Base-by-base conservation (phyloP, 495 filamentous ascomycete genomes). In the Xylaria scruposa region DNA sequence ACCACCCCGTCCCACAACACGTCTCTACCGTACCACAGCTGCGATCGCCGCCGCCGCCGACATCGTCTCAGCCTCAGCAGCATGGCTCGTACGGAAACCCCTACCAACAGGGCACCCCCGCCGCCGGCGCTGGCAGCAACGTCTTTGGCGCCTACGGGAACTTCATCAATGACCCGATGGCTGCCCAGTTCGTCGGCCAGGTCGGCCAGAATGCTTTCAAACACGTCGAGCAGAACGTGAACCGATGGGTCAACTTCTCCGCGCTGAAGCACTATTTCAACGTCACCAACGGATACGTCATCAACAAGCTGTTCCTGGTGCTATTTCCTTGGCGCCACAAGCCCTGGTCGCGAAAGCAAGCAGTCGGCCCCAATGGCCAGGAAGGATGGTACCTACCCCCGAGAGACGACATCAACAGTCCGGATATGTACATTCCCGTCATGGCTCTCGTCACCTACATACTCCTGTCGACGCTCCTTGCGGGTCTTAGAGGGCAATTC, bases 21-120 rank as follows among this genome's bases (percentile, higher is more conserved):
- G 95, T 98, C 68, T 97, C 97, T 74, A 97, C 95, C 62, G 97
- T 99, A 61, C 96, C 96, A n/a, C 95, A 98, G 84, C 92, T 99
- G 82, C 92, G 97, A 84, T 98, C 96, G 67, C 96, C 96, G 46
- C 96, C 96, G 42, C 96, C 94, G 54, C 95, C 92, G 1, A 84
- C 80, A 21, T 81, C 85, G 67, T 87, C 92, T 44, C 94, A 94
- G 80, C 90, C 91, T 58, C 90, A 92, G 67, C 87, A 89, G 63
- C 87, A 88, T 73, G 85, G 89, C 61, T 80, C 82, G 72, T 93
- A 97, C 86, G 93, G 92, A 66, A 95, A 93, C 77, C 91, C 92
- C 10, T 93, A 96, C 77, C 88, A 88, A 74, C 85, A 87, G 64
- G 85, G 84, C 69, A 86, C 84, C 33, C 84, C 83, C 70, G 85